Conservation (phyloP, 1,139 yeast species). For the Candida pseudoviswanathii region DNA sequence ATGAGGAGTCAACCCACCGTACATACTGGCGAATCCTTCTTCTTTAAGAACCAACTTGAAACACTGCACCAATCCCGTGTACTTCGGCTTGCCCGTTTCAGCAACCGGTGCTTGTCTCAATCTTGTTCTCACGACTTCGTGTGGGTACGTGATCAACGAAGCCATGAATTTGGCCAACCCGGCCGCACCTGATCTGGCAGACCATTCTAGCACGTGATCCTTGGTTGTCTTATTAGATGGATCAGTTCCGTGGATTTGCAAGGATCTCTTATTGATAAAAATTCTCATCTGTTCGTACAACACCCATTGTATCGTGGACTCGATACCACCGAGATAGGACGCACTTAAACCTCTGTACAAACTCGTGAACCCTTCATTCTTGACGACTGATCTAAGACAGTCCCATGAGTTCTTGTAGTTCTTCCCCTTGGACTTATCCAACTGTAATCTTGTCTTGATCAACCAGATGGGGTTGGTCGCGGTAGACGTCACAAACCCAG, state of each 20-base stretch:
- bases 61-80: conserved; percentile 87
- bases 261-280: conserved; percentile 61
- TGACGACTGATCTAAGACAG: conserved; percentile 70
- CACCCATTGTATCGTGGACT: conserved; percentile 95
- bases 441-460: conserved; percentile 89
- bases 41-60: conserved; percentile 81
- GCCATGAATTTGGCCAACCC: conserved; percentile 96
- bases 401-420: conserved; percentile 84
- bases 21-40: conserved; percentile 92
- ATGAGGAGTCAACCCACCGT: conserved; percentile 98
- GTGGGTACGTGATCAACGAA: conserved; percentile 92
- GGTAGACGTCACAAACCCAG: conserved; percentile 94
- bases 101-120: conserved; percentile 87
- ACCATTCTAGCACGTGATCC: conserved; percentile 84
- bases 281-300: conserved; percentile 92
- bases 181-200: conserved; percentile 96
- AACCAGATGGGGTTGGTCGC: conserved; percentile 99
- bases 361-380: conserved; percentile 77
- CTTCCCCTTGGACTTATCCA: conserved; percentile 70
- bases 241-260: conserved; percentile 45
- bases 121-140: conserved; percentile 94
- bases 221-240: conserved; percentile 49
- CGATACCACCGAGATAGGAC: conserved; percentile 90
- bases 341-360: conserved; percentile 90
- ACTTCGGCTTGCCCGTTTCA: conserved; percentile 78